Evolutionary conservation across 2,329 filamentous ascomycete genomes (phyloP).

Genomic region (Laburnicola sp.): DNA sequence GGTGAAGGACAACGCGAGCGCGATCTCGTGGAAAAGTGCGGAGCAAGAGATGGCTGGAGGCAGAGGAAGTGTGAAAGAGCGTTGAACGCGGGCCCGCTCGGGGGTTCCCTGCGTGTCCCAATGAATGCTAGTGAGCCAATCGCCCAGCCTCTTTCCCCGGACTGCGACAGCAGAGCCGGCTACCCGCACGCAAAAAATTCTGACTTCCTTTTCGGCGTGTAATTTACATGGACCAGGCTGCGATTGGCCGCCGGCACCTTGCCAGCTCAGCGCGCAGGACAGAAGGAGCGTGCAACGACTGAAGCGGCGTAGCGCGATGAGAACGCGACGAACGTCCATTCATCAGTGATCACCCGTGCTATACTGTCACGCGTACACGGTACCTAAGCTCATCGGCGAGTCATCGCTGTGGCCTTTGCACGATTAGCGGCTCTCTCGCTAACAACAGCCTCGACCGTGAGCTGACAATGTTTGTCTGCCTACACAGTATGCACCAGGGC

Average conservation of each 20-base stretch:
- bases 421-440: too few species aligned
- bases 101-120: conserved; percentile 1
- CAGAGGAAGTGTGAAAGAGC: background rate
- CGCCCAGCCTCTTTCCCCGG: conserved; percentile 20
- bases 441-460: too few species aligned
- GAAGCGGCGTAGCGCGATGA: conserved; percentile 1
- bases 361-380: too few species aligned
- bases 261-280: conserved; percentile 12
- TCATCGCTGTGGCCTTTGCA: too few species aligned
- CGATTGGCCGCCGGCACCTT: conserved; percentile 13
- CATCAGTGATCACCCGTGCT: too few species aligned
- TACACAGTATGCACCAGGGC: too few species aligned
- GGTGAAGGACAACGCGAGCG: conserved; percentile 2
- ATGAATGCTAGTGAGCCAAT: conserved; percentile 1
- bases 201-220: conserved; percentile 9
- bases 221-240: background rate
- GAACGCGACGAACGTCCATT: conserved; percentile 2
- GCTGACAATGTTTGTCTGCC: too few species aligned
- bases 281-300: conserved; percentile 1
- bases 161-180: conserved; percentile 6
- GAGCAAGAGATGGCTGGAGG: conserved; percentile 8
- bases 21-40: conserved; percentile 8
- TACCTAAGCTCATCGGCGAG: too few species aligned
- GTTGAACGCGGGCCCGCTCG: conserved; percentile 1
- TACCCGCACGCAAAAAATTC: conserved; percentile 10